Evolutionary conservation across 1,139 yeast genomes (phyloP).

Genomic region (Trichomonascaceae sp.): DNA sequence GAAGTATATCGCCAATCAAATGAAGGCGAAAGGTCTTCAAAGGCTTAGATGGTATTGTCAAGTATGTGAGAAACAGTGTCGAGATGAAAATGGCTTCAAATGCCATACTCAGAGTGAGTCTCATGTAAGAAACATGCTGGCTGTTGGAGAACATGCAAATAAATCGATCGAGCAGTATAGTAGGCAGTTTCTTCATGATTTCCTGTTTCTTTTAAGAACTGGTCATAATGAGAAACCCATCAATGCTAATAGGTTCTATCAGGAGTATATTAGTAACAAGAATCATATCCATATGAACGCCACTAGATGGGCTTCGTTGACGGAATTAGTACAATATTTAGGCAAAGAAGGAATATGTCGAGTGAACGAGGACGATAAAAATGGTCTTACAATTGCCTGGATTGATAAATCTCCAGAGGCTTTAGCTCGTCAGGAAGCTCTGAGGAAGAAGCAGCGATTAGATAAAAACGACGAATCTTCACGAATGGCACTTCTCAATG

Average conservation of each 20-base stretch:
- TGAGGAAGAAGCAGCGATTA: constrained; percentile 34
- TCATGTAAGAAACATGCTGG: constrained; percentile 53
- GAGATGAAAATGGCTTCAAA: constrained; percentile 93
- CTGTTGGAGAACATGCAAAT: constrained; percentile 39
- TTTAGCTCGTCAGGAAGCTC: constrained; percentile 33
- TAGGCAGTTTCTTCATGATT: constrained; percentile 53
- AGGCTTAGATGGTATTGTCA: constrained; percentile 86
- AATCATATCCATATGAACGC: constrained; percentile 89
- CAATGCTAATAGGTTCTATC: constrained; percentile 81
- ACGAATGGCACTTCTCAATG: constrained; percentile 40
- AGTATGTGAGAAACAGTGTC: constrained; percentile 83
- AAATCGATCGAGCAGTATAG: constrained; percentile 56
- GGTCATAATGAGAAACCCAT: constrained; percentile 79
- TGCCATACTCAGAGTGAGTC: constrained; percentile 77
- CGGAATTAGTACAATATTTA: constrained; percentile 63
- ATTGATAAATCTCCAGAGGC: constrained; percentile 48
- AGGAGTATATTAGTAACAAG: constrained; percentile 69
- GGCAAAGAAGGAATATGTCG: constrained; percentile 54
- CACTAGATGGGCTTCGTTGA: constrained; percentile 69
- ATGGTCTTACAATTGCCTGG: constrained; percentile 44
- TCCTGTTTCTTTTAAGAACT: constrained; percentile 53
- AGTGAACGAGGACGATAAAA: constrained; percentile 40
- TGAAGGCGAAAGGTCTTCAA: constrained; percentile 81
- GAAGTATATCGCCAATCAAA: constrained; percentile 69
- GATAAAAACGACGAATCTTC: constrained; percentile 42